phyloP scores from a whole-genome alignment of 768 basidiomycete genomes.

The Russula sp. region DNA sequence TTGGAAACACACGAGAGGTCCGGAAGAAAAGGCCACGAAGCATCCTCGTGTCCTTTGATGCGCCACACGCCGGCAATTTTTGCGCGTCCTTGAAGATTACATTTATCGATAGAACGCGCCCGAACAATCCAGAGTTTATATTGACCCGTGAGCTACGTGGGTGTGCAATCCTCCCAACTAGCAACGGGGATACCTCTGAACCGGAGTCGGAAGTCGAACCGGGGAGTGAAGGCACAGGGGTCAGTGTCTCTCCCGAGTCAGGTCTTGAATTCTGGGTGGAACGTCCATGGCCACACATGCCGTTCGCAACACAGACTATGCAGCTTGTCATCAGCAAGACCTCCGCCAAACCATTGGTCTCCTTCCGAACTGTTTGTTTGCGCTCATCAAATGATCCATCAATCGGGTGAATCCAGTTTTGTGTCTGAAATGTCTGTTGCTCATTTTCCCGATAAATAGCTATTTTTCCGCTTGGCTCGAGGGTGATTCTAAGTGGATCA shows the following conservation, averaged over 20 bases:
- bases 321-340: slow-evolving; percentile 12
- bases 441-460: not conserved
- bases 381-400: not conserved
- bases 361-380: not conserved
- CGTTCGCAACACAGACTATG: not conserved
- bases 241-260: slow-evolving; percentile 13
- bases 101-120: slow-evolving; percentile 1
- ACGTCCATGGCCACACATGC: not conserved
- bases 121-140: not conserved
- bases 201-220: not conserved
- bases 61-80: slow-evolving; percentile 2
- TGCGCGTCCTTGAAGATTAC: not conserved
- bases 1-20: not conserved
- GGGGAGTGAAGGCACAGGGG: not conserved
- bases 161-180: not conserved
- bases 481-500: slow-evolving; percentile 1
- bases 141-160: slow-evolving; percentile 10
- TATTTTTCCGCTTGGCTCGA: slow-evolving; percentile 10
- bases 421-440: not conserved
- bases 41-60: slow-evolving; percentile 8
- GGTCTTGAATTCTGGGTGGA: slow-evolving; percentile 15
- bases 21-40: not conserved
- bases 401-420: not conserved
- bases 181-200: not conserved
- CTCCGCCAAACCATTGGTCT: not conserved